Base-by-base conservation (phyloP, 805 yeast genomes). In the Lachancea meyersii region DNA sequence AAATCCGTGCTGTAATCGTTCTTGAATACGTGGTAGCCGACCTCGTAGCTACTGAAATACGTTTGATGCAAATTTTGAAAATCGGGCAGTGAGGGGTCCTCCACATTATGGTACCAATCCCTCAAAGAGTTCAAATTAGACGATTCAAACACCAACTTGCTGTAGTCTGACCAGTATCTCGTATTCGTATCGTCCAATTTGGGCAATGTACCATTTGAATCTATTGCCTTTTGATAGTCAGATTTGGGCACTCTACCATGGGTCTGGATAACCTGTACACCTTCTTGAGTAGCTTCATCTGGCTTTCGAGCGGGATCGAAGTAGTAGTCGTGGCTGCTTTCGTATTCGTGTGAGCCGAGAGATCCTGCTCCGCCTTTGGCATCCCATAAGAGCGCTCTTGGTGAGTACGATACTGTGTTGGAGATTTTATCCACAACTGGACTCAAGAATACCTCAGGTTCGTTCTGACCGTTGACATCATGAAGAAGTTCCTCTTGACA, bases 381-480 rank as follows among this genome's bases (percentile, higher is more conserved):
- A 48, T 93, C 97, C 81, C 89, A 86, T n/a, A 87, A 53, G 27
- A 87, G 53, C 0, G 85, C 77, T 43, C 97, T 65, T 1, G 98
- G 97, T n/a, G 82, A 71, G 57, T 78, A 86, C n/a, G 79, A 75
- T 0, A 75, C 73, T 0, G 76, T 62, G 40, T 72, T 72, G 7
- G 69, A 61, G 33, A 68, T 48, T 2, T 48, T 44, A 27, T 67
- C 63, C 1, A 65, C 50, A 1, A 71, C 70, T 4, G 74, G 65
- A 31, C 69, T 64, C 48, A 79, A 69, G 46, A 71, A 71, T 3
- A 79, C 68, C 14, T 64, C 41, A 2, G 82, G 73, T 46, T 72
- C 75, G 44, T 61, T 57, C 16, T 34, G 22, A 11, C 14, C 33
- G n/a, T 28, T 21, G 4, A 14, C 26, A 58, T 56, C n/a, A 60